phyloP scores from a whole-genome alignment of 2,329 filamentous ascomycete species.

The Pyrenophora teres region DNA sequence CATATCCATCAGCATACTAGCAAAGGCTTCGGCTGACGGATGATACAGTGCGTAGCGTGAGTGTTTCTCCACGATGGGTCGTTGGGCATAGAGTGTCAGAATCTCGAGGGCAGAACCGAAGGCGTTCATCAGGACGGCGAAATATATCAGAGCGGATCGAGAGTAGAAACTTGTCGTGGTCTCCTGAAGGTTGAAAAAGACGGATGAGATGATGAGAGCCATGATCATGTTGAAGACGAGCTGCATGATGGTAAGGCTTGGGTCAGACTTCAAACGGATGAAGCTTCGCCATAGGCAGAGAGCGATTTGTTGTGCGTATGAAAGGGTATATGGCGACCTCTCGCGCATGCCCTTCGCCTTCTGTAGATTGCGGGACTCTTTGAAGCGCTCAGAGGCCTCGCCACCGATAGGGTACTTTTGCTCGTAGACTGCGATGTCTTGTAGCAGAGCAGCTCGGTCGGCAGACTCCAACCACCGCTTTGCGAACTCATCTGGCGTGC shows the following conservation, averaged over 20 bases:
- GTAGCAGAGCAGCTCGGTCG: conserved; percentile 52
- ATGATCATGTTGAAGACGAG: conserved; percentile 74
- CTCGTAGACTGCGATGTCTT: conserved; percentile 54
- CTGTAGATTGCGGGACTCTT: conserved; percentile 52
- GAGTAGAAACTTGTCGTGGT: conserved; percentile 76
- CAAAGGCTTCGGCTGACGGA: conserved; percentile 83
- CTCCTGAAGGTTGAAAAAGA: conserved; percentile 76
- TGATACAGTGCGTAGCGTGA: conserved; percentile 85
- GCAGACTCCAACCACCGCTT: conserved; percentile 60
- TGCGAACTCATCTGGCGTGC: conserved; percentile 57
- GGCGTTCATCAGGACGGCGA: conserved; percentile 84
- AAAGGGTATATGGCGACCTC: conserved; percentile 82
- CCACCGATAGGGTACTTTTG: conserved; percentile 53
- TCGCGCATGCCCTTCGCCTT: conserved; percentile 59
- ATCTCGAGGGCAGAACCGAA: conserved; percentile 84
- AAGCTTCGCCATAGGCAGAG: conserved; percentile 84
- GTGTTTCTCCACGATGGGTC: conserved; percentile 91
- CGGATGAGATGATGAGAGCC: conserved; percentile 76
- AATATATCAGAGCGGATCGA: conserved; percentile 81
- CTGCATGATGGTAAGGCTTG: conserved; percentile 70
- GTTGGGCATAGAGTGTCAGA: conserved; percentile 82
- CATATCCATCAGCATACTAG: conserved; percentile 84
- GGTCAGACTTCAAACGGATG: conserved; percentile 75
- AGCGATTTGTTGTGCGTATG: conserved; percentile 72
- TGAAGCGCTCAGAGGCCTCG: conserved; percentile 52